Conservation (phyloP, 2,329 filamentous ascomycete genomes). For the Alternaria sp. region DNA sequence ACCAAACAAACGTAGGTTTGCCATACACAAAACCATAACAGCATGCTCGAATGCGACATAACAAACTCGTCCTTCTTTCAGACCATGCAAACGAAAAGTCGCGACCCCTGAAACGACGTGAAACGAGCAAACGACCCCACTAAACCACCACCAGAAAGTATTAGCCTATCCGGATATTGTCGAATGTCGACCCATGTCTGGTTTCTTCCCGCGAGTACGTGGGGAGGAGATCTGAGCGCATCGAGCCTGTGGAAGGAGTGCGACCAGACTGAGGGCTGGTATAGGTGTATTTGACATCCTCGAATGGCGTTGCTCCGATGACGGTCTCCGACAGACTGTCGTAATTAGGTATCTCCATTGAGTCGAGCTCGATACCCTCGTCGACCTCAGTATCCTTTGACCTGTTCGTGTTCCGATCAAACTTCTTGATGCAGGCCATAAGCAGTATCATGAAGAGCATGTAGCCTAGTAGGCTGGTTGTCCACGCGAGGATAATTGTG, state of each 20-base stretch:
- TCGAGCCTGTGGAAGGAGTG: not conserved
- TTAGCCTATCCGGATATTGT: not conserved
- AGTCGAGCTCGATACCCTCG: not conserved
- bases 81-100: not conserved
- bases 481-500: conserved; percentile 2
- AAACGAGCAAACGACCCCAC: not conserved
- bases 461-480: not conserved
- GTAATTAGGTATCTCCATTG: not conserved
- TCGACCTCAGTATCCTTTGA: not conserved
- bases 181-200: not conserved
- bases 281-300: not conserved
- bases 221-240: not conserved
- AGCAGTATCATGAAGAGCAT: not conserved
- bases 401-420: not conserved
- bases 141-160: not conserved
- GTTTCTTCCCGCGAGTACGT: not conserved
- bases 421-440: conserved; percentile 3
- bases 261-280: not conserved
- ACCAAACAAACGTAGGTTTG: not conserved
- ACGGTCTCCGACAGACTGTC: not conserved
- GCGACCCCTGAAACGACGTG: not conserved
- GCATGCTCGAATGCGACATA: not conserved
- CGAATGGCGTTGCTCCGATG: not conserved
- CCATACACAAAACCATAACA: not conserved
- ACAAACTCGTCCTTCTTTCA: not conserved